phyloP scores from a whole-genome alignment of 106 monocot species.

The Platanthera zijinensis region DNA sequence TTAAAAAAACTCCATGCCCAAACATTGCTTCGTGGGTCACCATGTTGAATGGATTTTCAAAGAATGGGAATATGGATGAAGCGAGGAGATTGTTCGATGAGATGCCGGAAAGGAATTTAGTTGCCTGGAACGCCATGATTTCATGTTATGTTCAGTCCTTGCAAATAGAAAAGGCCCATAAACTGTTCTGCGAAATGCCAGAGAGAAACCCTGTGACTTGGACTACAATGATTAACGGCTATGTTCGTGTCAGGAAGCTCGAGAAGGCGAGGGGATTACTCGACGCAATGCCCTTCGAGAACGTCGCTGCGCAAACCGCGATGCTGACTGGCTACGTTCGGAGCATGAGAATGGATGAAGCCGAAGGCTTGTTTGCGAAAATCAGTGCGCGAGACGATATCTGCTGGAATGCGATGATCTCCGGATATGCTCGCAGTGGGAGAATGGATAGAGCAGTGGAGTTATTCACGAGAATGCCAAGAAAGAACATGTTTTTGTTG shows the following conservation, averaged over 20 bases:
- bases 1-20: slow-evolving; percentile 22
- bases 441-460: slow-evolving; percentile 27
- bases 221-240: slow-evolving; percentile 57
- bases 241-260: slow-evolving; percentile 33
- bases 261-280: slow-evolving; percentile 33
- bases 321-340: slow-evolving; percentile 45
- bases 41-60: slow-evolving; percentile 49
- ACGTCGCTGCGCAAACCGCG: slow-evolving; percentile 52
- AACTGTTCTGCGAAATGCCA: slow-evolving; percentile 37
- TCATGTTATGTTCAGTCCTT: slow-evolving; percentile 31
- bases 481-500: slow-evolving; percentile 28
- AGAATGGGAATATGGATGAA: slow-evolving; percentile 22
- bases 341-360: slow-evolving; percentile 33
- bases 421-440: slow-evolving; percentile 36
- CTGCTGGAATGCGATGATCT: slow-evolving; percentile 68
- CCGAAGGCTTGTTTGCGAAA: slow-evolving; percentile 26
- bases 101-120: slow-evolving; percentile 49
- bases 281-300: slow-evolving; percentile 38
- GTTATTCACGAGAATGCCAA: slow-evolving; percentile 27
- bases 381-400: slow-evolving; percentile 25
- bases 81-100: slow-evolving; percentile 45
- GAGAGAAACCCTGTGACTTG: slow-evolving; percentile 41
- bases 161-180: slow-evolving; percentile 36
- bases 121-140: slow-evolving; percentile 57
- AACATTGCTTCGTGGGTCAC: slow-evolving; percentile 56